phyloP scores from a whole-genome alignment of 345 rosid genomes.

The Sonneratia alba region DNA sequence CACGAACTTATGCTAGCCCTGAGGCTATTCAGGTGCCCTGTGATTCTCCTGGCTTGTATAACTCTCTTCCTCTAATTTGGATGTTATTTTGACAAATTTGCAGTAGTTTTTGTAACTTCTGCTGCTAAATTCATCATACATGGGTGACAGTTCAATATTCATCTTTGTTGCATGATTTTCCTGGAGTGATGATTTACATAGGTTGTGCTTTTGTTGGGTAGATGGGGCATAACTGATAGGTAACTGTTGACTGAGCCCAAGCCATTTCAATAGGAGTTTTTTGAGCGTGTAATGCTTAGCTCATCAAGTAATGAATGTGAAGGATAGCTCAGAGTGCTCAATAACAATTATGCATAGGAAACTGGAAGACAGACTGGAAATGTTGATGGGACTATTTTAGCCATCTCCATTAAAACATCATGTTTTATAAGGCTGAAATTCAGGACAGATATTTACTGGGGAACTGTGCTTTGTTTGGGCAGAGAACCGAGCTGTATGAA shows the following conservation, averaged over 20 bases:
- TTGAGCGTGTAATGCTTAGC: background rate
- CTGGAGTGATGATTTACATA: background rate
- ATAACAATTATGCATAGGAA: background rate
- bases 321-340: background rate
- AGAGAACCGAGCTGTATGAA: slow-evolving; percentile 98
- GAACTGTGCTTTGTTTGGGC: slow-evolving; percentile 26
- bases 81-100: background rate
- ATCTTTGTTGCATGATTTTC: background rate
- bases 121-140: background rate
- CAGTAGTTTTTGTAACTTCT: background rate
- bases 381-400: background rate
- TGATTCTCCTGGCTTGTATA: background rate
- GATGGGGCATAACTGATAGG: background rate
- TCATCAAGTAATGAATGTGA: background rate
- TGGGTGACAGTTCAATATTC: background rate
- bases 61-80: background rate
- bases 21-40: slow-evolving; percentile 69
- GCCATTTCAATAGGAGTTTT: background rate
- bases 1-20: slow-evolving; percentile 73
- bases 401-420: background rate
- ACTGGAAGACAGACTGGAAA: background rate
- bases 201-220: background rate
- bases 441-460: slow-evolving; percentile 10
- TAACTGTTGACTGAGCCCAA: background rate
- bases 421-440: background rate